A percentile compares a stretch with the other conserved stretches of the same genome.
Conservation (phyloP, 2,329 filamentous ascomycete species). For the Metarhizium guizhouense region DNA sequence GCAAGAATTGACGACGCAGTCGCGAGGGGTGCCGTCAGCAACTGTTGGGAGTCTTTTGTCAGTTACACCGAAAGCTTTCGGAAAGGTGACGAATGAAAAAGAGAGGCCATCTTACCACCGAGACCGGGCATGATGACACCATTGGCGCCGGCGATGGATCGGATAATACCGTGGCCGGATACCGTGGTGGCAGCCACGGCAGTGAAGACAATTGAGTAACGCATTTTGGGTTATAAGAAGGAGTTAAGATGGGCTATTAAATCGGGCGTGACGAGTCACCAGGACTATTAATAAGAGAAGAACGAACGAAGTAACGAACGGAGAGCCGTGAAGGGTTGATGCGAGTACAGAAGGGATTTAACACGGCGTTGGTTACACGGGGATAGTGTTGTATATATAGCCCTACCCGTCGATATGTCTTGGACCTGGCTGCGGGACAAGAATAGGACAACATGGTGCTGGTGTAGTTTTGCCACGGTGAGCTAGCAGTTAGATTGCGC, state of each 20-base stretch:
- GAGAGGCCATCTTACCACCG: slow-evolving; percentile 12
- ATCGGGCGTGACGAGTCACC: neutral
- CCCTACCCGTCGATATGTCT: neutral
- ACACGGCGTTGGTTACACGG: neutral
- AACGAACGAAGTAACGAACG: neutral
- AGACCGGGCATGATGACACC: slow-evolving; percentile 54
- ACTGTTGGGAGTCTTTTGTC: slow-evolving; percentile 24
- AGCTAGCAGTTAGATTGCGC: neutral
- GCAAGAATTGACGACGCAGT: slow-evolving; percentile 51
- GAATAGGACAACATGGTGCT: neutral
- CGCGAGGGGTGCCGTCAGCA: slow-evolving; percentile 55
- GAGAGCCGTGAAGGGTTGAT: neutral
- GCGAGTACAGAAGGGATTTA: no score
- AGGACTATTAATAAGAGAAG: neutral
- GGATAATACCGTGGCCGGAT: slow-evolving; percentile 50
- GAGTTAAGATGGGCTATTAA: neutral
- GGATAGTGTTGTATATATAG: neutral
- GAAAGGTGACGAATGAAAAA: neutral
- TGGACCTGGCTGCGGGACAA: neutral
- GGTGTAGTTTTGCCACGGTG: neutral
- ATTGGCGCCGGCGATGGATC: slow-evolving; percentile 48
- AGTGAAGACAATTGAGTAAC: slow-evolving; percentile 16
- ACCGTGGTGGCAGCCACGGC: slow-evolving; percentile 32
- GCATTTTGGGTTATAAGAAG: slow-evolving; percentile 15
- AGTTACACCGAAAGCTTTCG: neutral